Evolutionary conservation across 495 filamentous ascomycete species (phyloP), one percentile per base, ranked within the genome.

Genomic region (Penicillium antarcticum): DNA sequence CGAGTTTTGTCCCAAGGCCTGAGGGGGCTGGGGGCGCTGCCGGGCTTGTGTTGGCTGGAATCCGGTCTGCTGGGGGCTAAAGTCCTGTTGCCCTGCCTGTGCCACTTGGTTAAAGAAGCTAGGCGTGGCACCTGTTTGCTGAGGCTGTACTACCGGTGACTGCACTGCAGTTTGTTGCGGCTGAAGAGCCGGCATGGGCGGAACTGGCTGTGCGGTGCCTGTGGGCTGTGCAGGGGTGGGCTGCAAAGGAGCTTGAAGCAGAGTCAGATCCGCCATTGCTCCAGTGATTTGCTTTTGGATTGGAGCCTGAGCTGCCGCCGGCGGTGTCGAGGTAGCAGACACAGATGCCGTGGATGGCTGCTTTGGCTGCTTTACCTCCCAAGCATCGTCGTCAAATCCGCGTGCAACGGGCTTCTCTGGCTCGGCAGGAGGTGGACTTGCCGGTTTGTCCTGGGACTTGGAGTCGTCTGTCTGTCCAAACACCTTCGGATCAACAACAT

Each of bases 321-420:
- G 45, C 43, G 72, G 43, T 48, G 69, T 53, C 8, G 69, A 36
- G 26, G 64, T 52, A 31, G 62, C 45, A 24, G 67, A 42, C 38
- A 68, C 39, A 48, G 76, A 32, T 18, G 61, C 48, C 26, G 61
- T 21, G 42, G 67, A 53, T 3, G 73, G 64, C 54, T 84, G 80
- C 66, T 84, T 89, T n/a, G 88, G 78, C n/a, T 91, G 89, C 73
- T 97, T 97, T 8, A 94, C 85, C 62, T 92, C 89, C 94, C 94
- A 99, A 23, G 95, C 95, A 75, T 97, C 89, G 60, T 98, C 95
- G 36, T 99, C 94, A 55, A 99, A 97, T 17, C 91, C 91, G 42
- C 75, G 70, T 16, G 68, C 42, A 26, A 68, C 66, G 16, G 84
- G 77, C 49, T 75, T 75, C 39, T 76, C 69, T 3, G 76, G 55